Base-by-base conservation (phyloP, 306 rosid species). In the Ormosia semicastrata region DNA sequence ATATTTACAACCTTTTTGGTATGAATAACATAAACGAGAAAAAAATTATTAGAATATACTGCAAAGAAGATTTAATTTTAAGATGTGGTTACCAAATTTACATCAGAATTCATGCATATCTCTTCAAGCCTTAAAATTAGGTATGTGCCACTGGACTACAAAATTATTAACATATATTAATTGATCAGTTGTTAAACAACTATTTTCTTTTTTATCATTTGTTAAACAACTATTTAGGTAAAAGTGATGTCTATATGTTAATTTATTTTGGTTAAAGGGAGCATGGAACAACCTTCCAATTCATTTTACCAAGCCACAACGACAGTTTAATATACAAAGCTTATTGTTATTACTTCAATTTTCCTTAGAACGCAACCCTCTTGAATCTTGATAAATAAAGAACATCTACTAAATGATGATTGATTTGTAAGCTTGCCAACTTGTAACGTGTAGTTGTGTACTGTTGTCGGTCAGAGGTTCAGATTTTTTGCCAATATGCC, bases 361-460 rank as follows among this genome's bases (percentile, higher is more conserved):
- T 43, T 10, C 9, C 73, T 3, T 52, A 14, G 9, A 67, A 68
- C 69, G 39, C 59, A 79, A 41, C 33, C 76, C 2, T 57, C 18
- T 24, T 9, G 4, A 18, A 1, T 39, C 12, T 18, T 66, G 49
- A 4, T 63, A 11, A 50, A 47, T 17, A 40, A 41, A 47, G 43
- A 59, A 14, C 49, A 76, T 15, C 3, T 33, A 12, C 7, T 32
- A 60, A 37, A 52, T 73, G 39, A 53, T 13, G 29, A 17, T 18
- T 67, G 24, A 29, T 68, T 68, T 79, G 77, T 57, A 66, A 40
- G 39, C 59, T 73, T 53, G 73, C 67, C 74, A 59, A 72, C 74
- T 30, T 60, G 29, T 11, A 53, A 81, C 64, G 40, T 52, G 58
- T 4, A 1, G 53, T 49, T 14, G 69, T 41, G 41, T 66, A 65